phyloP scores from a whole-genome alignment of 176 grass and related monocot species.

The Avena eriantha region DNA sequence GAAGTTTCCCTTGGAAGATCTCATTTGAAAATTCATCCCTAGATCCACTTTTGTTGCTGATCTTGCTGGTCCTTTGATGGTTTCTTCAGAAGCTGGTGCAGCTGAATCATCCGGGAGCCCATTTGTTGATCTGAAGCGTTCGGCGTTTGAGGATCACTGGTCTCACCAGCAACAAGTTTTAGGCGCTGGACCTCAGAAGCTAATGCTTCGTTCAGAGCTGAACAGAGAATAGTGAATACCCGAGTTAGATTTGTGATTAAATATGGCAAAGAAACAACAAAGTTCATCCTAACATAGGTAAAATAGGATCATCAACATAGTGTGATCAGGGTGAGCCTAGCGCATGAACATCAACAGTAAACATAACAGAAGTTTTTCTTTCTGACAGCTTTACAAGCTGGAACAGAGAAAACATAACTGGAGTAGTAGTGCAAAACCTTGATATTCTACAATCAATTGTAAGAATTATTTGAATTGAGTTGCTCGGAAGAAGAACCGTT shows the following conservation, averaged over 20 bases:
- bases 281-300: not conserved
- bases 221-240: conserved; percentile 29
- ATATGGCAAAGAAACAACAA: conserved; percentile 5
- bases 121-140: conserved; percentile 50
- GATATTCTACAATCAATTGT: not conserved
- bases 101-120: conserved; percentile 62
- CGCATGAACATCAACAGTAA: conserved; percentile 1
- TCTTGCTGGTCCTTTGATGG: conserved; percentile 43
- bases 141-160: conserved; percentile 41
- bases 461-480: not conserved
- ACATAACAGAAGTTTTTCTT: not conserved
- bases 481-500: not conserved
- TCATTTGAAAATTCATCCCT: conserved; percentile 32
- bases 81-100: conserved; percentile 59
- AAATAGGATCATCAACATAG: conserved; percentile 16
- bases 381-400: too few species aligned
- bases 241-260: conserved; percentile 20
- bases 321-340: not conserved
- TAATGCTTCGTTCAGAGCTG: conserved; percentile 87
- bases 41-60: conserved; percentile 44
- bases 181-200: conserved; percentile 56
- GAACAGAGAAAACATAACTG: not conserved
- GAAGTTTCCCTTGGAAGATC: conserved; percentile 17
- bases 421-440: not conserved
- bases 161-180: conserved; percentile 59